These are phyloP conservation scores for Phytopythium montanum DNA, from an alignment of 352 stramenopile genomes.

Conservation along the genomic window DNA sequence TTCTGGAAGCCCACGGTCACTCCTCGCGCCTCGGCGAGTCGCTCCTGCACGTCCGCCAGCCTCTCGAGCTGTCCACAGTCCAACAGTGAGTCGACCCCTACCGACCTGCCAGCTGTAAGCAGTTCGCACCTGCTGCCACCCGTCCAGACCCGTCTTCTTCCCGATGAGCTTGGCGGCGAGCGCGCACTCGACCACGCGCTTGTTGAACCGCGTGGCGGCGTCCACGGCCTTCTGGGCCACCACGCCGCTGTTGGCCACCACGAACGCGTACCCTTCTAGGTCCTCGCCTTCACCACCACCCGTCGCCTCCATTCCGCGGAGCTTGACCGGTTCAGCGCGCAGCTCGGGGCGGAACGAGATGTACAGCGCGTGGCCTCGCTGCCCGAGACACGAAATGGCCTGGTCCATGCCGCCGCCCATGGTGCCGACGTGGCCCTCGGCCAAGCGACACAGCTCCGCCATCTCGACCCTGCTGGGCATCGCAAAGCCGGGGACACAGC, in stretches of 20 bases:
- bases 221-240: slow-evolving; percentile 74
- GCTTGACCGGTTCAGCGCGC: slow-evolving; percentile 15
- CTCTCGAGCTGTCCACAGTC: slow-evolving; percentile 25
- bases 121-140: slow-evolving; percentile 37
- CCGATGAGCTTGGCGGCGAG: slow-evolving; percentile 68
- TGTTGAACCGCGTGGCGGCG: slow-evolving; percentile 63
- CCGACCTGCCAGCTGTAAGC: background rate
- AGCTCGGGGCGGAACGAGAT: slow-evolving; percentile 56
- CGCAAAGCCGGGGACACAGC: background rate
- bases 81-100: background rate
- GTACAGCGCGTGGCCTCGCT: slow-evolving; percentile 40
- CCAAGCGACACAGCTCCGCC: slow-evolving; percentile 44
- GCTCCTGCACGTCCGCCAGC: slow-evolving; percentile 38
- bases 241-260: slow-evolving; percentile 74
- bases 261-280: slow-evolving; percentile 35
- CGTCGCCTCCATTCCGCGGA: slow-evolving; percentile 13
- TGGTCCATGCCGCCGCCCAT: slow-evolving; percentile 88
- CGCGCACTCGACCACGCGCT: slow-evolving; percentile 74
- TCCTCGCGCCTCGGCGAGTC: slow-evolving; percentile 9
- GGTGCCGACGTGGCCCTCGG: slow-evolving; percentile 67
- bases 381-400: slow-evolving; percentile 51
- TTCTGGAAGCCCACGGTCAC: slow-evolving; percentile 14
- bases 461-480: slow-evolving; percentile 35
- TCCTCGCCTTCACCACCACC: slow-evolving; percentile 1
- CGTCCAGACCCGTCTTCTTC: slow-evolving; percentile 28